Evolutionary conservation across 164 flowering plant species (phyloP), one percentile per base, ranked within the genome.

Genomic region (Tinospora cordifolia): DNA sequence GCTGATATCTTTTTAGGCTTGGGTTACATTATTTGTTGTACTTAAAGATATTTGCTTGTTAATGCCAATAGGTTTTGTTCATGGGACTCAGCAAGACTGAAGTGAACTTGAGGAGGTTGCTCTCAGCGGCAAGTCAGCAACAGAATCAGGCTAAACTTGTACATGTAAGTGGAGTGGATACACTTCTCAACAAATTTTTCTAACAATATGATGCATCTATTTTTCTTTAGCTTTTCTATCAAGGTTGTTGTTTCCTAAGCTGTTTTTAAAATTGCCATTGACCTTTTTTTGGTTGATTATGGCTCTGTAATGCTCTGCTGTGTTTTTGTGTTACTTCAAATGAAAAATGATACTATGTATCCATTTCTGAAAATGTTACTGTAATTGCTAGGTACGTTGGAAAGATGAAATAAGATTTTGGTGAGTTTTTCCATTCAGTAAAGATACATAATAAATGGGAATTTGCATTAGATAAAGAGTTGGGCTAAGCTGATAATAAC

Each of bases 41-140:
- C 21, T 54, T 19, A 19, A 2, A 5, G 60, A 54, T 54, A 21
- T 21, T 21, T 47, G 54, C 6, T 15, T 19, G 9, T 54, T 19
- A 7, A 0, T 19, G 60, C 60, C 7, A 21, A 9, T 54, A 41
- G 11, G 59, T 15, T 47, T 67, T 67, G 14, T 15, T 25, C 12
- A 87, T 88, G 95, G 87, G 84, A 27, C 67, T 84, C 71, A 87
- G 90, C 73, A 90, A 87, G 79, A 86, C 86, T 9, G 96, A 93
- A 78, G 81, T 93, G 41, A 93, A 93, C 74, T 82, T 93, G 71
- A 84, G 82, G 77, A 88, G 96, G 80, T 81, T 93, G 79, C 88
- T 93, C 72, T 81, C 83, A 6, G 82, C 90, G 46, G 93, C 95
- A 46, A 95, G 95, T 65, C 82, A 83, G 19, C 98, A 93, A 62